A percentile compares a stretch with the other conserved stretches of the same genome.
These are phyloP conservation scores for Apiotrichum montevideense DNA, from an alignment of 1,284 basidiomycete genomes.

Conservation along the genomic window DNA sequence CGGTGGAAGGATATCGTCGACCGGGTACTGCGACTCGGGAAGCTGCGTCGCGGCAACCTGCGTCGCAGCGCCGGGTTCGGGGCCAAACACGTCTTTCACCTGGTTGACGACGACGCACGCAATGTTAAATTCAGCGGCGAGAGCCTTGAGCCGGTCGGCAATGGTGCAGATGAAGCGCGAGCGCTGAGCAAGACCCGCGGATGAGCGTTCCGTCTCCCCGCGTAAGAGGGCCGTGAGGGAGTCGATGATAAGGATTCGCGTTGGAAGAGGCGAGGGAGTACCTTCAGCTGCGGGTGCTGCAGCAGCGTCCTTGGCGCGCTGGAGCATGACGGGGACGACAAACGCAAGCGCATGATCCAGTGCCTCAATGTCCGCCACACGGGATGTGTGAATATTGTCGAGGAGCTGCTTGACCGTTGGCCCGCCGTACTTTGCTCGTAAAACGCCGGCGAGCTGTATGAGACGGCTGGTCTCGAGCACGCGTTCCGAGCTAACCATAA, in stretches of 20 bases:
- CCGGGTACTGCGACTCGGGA: not conserved
- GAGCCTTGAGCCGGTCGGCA: conserved; percentile 59
- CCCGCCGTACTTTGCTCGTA: conserved; percentile 9
- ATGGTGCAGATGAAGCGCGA: conserved; percentile 63
- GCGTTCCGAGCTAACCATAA: conserved; percentile 67
- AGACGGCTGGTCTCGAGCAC: conserved; percentile 64
- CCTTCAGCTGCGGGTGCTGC: not conserved
- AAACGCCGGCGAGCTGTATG: conserved; percentile 35
- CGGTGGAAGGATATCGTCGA: not conserved
- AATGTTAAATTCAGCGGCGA: conserved; percentile 60
- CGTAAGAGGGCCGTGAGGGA: conserved; percentile 75
- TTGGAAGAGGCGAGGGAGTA: conserved; percentile 14
- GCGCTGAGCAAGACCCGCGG: conserved; percentile 59
- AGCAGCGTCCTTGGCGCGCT: not conserved
- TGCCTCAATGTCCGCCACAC: conserved; percentile 56
- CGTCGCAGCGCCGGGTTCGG: not conserved
- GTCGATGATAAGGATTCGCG: conserved; percentile 67
- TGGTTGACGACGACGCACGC: conserved; percentile 80
- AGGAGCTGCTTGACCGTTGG: conserved; percentile 44
- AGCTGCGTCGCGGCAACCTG: not conserved
- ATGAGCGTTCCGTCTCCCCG: conserved; percentile 25
- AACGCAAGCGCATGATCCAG: conserved; percentile 62
- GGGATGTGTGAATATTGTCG: conserved; percentile 60
- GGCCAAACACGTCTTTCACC: conserved; percentile 64
- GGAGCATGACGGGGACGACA: conserved; percentile 58